Evolutionary conservation across 1,139 yeast genomes (phyloP).

Genomic region (Ashbya aceris): DNA sequence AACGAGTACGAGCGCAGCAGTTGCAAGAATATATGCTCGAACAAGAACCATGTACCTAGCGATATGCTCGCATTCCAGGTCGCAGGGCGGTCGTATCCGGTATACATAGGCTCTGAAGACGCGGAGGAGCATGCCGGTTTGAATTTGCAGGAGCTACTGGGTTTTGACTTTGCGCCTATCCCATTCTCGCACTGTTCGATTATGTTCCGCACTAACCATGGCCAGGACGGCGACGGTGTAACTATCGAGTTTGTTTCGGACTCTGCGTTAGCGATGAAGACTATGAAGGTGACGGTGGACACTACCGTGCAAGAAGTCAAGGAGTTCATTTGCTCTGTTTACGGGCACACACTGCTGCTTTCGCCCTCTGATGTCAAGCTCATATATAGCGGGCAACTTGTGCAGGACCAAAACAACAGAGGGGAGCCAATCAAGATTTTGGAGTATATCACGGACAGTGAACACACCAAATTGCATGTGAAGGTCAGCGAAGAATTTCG

Average conservation of each 20-base stretch:
- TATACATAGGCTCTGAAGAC: constrained; percentile 7
- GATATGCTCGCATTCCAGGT: constrained; percentile 20
- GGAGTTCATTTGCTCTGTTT: constrained; percentile 23
- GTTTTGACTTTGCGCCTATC: constrained; percentile 22
- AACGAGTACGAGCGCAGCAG: constrained; percentile 15
- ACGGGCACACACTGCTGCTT: constrained; percentile 17
- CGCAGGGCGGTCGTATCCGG: constrained; percentile 17
- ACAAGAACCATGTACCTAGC: constrained; percentile 11
- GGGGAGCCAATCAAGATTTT: constrained; percentile 18
- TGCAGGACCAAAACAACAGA: constrained; percentile 14
- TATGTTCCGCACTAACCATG: constrained; percentile 21
- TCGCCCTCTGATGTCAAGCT: constrained; percentile 19
- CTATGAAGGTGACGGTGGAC: constrained; percentile 17
- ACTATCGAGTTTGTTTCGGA: constrained; percentile 22
- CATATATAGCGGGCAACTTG: constrained; percentile 22
- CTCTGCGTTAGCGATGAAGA: constrained; percentile 16
- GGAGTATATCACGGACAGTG: constrained; percentile 13
- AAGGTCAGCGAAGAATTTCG: constrained; percentile 19
- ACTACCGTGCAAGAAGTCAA: constrained; percentile 25
- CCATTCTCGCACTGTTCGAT: constrained; percentile 17
- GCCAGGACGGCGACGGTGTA: constrained; percentile 11
- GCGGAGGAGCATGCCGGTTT: constrained; percentile 12
- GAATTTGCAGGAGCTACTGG: constrained; percentile 16
- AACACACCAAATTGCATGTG: constrained; percentile 21
- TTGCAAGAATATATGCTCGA: constrained; percentile 13